Base-by-base conservation (phyloP, 768 basidiomycete species). In the Lactarius hengduanensis region DNA sequence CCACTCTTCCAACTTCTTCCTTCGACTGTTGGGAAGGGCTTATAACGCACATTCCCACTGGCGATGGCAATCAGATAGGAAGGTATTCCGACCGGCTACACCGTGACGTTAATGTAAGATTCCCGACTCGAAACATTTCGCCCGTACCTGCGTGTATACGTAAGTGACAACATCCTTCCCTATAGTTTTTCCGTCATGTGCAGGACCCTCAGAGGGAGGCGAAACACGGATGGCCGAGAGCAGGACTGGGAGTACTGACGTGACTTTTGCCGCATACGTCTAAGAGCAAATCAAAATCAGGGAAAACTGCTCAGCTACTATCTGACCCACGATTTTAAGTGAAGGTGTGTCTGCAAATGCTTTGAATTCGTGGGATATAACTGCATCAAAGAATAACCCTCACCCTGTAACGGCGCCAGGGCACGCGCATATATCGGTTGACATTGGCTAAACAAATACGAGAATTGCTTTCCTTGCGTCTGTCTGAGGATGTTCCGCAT, bases 31-130 rank as follows among this genome's bases (percentile, higher is more conserved):
- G 82, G 77, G 74, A 95, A 93, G 0, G 85, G 72, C 13, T 80
- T 84, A 76, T 95, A 96, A 26, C 80, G 82, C 3, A 97, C 77
- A 73, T 96, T 89, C 1, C 95, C 96, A 0, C 85, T 82, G 0
- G 96, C 96, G 61, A 98, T 89, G 2, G 96, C 96, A 58, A 98
- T 82, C n/a, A 98, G 80, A 74, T 98, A 98, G 1, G 90, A 87
- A 1, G 96, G 92, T 65, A 98, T 94, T 4, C 91, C 86, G 22
- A 92, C 84, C 7, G 84, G 86, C 92, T 98, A 72, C 10, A 69
- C 16, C 66, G 59, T 13, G 20, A 58, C 63, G 11, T 7, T 13
- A 26, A 56, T 59, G 8, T 26, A 54, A 26, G 43, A 45, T 58
- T 59, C 50, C 7, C 41, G 41, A 43, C 22, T 41, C 62, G 11